Evolutionary conservation across 1,284 basidiomycete genomes (phyloP).

Genomic region (Tilletiaria anomala): DNA sequence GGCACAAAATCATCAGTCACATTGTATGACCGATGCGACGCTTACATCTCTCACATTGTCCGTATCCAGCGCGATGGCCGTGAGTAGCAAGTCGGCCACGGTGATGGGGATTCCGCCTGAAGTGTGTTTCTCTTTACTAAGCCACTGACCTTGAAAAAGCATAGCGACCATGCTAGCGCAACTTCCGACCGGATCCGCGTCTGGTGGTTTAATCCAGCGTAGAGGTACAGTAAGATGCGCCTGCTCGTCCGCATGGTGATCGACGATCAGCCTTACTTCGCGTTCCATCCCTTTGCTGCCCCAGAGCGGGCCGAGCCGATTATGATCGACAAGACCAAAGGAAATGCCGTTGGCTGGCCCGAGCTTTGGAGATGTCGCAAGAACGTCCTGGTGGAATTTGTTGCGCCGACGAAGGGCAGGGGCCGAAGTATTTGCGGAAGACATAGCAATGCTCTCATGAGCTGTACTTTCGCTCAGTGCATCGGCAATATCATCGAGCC

Average conservation of each 20-base stretch:
- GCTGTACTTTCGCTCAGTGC: too few species aligned
- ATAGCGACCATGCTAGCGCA: background rate
- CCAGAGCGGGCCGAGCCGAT: slow-evolving; percentile 3
- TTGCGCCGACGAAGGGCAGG: too few species aligned
- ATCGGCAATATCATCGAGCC: slow-evolving; percentile 24
- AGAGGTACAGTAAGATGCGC: background rate
- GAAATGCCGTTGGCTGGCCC: slow-evolving; percentile 45
- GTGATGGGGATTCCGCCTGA: too few species aligned
- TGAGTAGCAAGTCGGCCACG: too few species aligned
- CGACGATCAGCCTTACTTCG: slow-evolving; percentile 63
- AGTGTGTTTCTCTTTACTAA: background rate
- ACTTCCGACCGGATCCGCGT: background rate
- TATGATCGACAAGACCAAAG: slow-evolving; percentile 74
- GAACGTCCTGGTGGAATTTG: slow-evolving; percentile 18
- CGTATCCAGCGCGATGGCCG: too few species aligned
- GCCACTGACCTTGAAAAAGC: background rate
- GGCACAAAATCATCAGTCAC: too few species aligned
- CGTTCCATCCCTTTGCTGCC: slow-evolving; percentile 13
- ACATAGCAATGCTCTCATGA: too few species aligned
- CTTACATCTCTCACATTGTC: too few species aligned
- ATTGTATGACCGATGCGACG: too few species aligned
- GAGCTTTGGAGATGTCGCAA: slow-evolving; percentile 3
- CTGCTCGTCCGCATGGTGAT: slow-evolving; percentile 83
- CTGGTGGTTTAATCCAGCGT: background rate
- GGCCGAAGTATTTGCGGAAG: too few species aligned